Conservation (phyloP, 441 rosid species). For the Adansonia grandidieri region DNA sequence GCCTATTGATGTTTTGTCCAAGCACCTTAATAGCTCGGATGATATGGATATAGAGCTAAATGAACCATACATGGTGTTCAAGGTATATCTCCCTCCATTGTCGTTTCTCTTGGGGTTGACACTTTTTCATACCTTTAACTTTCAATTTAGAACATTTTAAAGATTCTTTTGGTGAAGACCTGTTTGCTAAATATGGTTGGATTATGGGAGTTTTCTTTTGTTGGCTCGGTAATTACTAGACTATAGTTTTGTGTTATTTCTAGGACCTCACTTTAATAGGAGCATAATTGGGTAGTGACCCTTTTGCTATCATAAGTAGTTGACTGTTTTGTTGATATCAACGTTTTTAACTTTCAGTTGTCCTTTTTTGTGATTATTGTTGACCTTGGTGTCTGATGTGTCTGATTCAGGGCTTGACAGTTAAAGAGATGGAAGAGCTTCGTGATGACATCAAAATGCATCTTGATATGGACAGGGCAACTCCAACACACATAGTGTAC, state of each 20-base stretch:
- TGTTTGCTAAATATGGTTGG: background rate
- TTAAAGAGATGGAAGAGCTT: constrained; percentile 91
- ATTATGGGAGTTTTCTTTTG: background rate
- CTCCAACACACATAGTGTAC: constrained; percentile 70
- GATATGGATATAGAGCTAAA: constrained; percentile 76
- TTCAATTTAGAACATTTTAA: background rate
- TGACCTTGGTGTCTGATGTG: constrained; percentile 28
- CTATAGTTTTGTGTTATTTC: background rate
- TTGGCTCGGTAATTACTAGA: background rate
- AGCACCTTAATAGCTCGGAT: constrained; percentile 81
- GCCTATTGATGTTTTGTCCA: constrained; percentile 84
- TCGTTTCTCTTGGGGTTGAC: background rate
- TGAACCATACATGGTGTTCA: constrained; percentile 92
- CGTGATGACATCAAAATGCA: constrained; percentile 93
- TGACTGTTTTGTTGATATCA: background rate
- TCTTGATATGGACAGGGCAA: constrained; percentile 80
- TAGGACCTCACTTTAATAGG: background rate
- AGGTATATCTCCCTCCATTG: constrained; percentile 47
- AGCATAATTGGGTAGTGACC: background rate
- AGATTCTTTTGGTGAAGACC: background rate
- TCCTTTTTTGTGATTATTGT: background rate
- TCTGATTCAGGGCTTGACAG: constrained; percentile 75
- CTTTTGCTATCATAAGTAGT: constrained; percentile 1
- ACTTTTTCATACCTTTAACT: background rate
- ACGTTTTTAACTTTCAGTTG: background rate